Evolutionary conservation across 805 yeast species (phyloP), one percentile per base, ranked within the genome.

Genomic region (Candida boleticola): DNA sequence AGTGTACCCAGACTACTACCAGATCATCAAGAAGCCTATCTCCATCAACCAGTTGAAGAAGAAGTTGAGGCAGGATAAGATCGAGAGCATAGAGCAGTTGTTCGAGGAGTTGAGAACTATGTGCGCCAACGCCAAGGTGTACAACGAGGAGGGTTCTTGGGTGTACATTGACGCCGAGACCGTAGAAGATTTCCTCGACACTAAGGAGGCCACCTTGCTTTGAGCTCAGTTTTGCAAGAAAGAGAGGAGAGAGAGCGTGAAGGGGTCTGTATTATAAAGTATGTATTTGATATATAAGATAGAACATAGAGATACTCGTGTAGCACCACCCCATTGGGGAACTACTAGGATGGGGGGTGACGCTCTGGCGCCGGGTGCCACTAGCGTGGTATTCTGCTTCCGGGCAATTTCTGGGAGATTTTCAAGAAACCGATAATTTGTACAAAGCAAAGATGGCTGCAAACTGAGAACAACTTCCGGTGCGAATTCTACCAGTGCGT

Each of bases 1-100:
- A 58, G 58, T 80, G 41, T 92, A 89, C 60, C 93, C 97, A 0
- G 97, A 92, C 62, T 92, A 92, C 60, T 92, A 84, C 57, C 67
- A 73, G 52, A 67, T 80, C 41, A 83, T 85, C 53, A 63, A 67
- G 48, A 62, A 64, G 41, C 89, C 90, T 2, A 76, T 82, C 19
- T 74, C 89, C 2, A 60, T 85, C 39, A 68, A 69, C 39, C 79
- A 72, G 48, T 66, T 85, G 41, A 68, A 65, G 44, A 80, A 77
- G 61, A 71, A 71, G 40, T 54, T 82, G 41, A 67, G 70, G 25
- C 61, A 59, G 37, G 68, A 61, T 19, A 57, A 54, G 42, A 61
- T 58, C 39, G 66, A 55, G 17, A 55, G 68, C 20, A 61, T 71
- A 31, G 76, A 68, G 7, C 76, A 73, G 49, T 69, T 86, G 50